Conservation (phyloP, 1,284 basidiomycete genomes). For the Phellopilus nigrolimitatus region DNA sequence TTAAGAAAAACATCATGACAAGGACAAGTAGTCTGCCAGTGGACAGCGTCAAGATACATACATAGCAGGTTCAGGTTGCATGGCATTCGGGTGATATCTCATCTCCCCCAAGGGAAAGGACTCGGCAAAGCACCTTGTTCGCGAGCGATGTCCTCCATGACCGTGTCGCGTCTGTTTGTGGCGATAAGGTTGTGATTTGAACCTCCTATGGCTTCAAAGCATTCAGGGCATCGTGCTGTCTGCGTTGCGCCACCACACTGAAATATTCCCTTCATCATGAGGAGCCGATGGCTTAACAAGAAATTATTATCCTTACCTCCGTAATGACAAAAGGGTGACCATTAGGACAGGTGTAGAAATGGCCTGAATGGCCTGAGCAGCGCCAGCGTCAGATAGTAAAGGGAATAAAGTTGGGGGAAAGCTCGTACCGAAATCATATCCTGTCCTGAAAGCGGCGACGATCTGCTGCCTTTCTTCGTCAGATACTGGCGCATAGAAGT, state of each 20-base stretch:
- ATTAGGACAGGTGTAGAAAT: conserved; percentile 46
- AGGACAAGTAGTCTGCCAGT: too few species aligned
- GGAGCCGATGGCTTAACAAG: background rate
- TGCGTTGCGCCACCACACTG: conserved; percentile 19
- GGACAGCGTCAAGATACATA: too few species aligned
- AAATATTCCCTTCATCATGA: background rate
- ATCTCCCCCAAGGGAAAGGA: conserved; percentile 15
- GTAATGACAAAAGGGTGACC: conserved; percentile 47
- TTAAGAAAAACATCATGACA: too few species aligned
- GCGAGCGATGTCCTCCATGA: conserved; percentile 14
- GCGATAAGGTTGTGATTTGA: conserved; percentile 6
- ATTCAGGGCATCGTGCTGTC: conserved; percentile 18
- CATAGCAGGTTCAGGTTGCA: too few species aligned
- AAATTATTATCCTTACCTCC: conserved; percentile 35
- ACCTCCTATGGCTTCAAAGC: conserved; percentile 16
- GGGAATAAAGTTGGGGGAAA: conserved; percentile 7
- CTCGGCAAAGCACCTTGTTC: conserved; percentile 3
- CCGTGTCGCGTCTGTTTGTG: conserved; percentile 9
- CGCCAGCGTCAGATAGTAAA: background rate
- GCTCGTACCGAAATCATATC: conserved; percentile 35
- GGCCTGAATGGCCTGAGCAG: conserved; percentile 39
- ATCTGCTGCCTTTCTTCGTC: conserved; percentile 44
- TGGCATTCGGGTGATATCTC: too few species aligned
- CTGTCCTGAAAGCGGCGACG: conserved; percentile 35
- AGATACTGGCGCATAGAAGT: conserved; percentile 41